A percentile compares a stretch with the other conserved stretches of the same genome.
Evolutionary conservation across 306 rosid species (phyloP).

Genomic region (Sphenostylis stenocarpa): DNA sequence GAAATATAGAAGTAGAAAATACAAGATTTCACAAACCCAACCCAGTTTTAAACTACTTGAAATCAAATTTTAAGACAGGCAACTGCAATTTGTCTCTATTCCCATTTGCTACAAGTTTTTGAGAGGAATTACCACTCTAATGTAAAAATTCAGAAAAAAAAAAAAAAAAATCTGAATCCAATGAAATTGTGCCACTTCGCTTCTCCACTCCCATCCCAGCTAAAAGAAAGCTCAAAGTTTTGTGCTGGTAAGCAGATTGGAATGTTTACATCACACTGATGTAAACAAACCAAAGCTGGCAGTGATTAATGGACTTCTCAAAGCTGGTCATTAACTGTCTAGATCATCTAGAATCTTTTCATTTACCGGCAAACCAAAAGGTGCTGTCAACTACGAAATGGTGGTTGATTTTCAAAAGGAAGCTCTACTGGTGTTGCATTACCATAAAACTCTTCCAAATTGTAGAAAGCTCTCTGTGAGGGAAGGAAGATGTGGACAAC

Average conservation of each 20-base stretch:
- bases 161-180: neutral
- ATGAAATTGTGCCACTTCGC: neutral
- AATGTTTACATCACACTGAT: slow-evolving; percentile 9
- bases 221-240: slow-evolving; percentile 7
- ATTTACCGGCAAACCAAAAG: neutral
- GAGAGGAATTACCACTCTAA: slow-evolving; percentile 3
- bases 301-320: neutral
- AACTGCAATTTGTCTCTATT: neutral
- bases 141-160: slow-evolving; percentile 19
- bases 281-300: slow-evolving; percentile 31
- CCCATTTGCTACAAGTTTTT: slow-evolving; percentile 10
- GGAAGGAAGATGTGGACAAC: slow-evolving; percentile 95
- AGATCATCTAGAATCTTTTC: slow-evolving; percentile 1
- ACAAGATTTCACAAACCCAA: neutral
- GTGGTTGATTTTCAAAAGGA: slow-evolving; percentile 80
- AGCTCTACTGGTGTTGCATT: slow-evolving; percentile 79
- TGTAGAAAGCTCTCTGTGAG: slow-evolving; percentile 79
- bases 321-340: slow-evolving; percentile 28
- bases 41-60: neutral
- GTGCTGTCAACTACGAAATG: slow-evolving; percentile 51
- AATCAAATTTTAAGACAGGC: neutral
- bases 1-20: neutral
- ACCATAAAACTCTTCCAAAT: slow-evolving; percentile 89
- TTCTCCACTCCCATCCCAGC: slow-evolving; percentile 23
- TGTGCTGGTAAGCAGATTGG: slow-evolving; percentile 3